phyloP scores from a whole-genome alignment of 305 asterid genomes.

The Stenogyne calaminthoides region DNA sequence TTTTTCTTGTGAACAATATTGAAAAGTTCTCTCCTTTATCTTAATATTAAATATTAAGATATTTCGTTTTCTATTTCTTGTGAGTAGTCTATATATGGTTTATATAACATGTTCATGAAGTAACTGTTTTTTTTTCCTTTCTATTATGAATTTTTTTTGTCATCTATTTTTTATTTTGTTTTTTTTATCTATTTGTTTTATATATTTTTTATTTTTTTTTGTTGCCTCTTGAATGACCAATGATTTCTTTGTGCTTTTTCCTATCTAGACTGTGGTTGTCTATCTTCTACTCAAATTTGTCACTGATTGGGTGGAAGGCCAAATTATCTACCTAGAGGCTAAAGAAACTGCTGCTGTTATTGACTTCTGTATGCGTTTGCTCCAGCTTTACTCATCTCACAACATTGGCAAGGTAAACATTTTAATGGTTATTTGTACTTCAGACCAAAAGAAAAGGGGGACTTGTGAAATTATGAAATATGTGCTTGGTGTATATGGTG shows the following conservation, averaged over 20 bases:
- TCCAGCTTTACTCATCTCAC: conserved; percentile 89
- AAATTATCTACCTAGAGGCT: conserved; percentile 87
- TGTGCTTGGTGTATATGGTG: background rate
- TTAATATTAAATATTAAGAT: background rate
- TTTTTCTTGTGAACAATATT: conserved; percentile 3
- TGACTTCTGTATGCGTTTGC: conserved; percentile 84
- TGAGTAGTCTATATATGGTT: conserved; percentile 8
- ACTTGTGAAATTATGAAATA: background rate
- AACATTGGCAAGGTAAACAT: conserved; percentile 87
- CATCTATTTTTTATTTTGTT: background rate
- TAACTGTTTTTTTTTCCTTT: conserved; percentile 1
- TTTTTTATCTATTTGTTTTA: background rate
- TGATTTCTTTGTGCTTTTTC: conserved; percentile 24
- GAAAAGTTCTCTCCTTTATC: background rate
- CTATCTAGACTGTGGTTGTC: conserved; percentile 71
- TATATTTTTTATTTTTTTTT: background rate
- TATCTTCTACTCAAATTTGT: conserved; percentile 92
- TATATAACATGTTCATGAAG: conserved; percentile 1
- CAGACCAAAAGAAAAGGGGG: conserved; percentile 19
- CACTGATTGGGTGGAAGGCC: conserved; percentile 94
- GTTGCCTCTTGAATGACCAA: conserved; percentile 20
- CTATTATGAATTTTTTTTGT: background rate
- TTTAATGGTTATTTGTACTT: conserved; percentile 4
- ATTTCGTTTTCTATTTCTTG: background rate
- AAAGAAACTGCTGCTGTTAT: conserved; percentile 87